Base-by-base conservation (phyloP, 2,329 filamentous ascomycete genomes). In the Cytospora piceae region DNA sequence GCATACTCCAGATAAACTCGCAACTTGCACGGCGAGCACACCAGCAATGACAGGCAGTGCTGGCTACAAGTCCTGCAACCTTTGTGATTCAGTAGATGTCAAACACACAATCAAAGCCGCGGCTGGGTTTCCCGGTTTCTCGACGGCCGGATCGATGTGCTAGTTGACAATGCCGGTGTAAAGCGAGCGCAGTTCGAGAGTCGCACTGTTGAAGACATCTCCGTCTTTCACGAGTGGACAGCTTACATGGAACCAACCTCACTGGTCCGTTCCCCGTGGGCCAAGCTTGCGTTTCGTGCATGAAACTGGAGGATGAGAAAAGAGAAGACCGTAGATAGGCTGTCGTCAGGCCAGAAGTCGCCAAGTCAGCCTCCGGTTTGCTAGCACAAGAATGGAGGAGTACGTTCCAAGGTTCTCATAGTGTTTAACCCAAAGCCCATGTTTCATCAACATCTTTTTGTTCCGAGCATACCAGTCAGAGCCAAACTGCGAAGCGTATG, bases 401-500 rank as follows among this genome's bases (percentile, higher is more conserved):
- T 20, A 17, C 20, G 22, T 58, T n/a, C n/a, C n/a, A n/a, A n/a
- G n/a, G n/a, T n/a, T 67, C 17, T 53, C 62, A 12, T 51, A 20
- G 15, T 55, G 58, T 14, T 49, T 46, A 24, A 57, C 15, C 57
- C 65, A 53, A 27, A 56, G 27, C 46, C 58, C 27, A 54, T 81
- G 79, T 64, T 81, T 82, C 68, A 76, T 82, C 52, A 78, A 80
- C 69, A 77, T 82, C 65, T 77, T 78, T 31, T 80, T 77, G 32
- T 82, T 82, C 73, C 78, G 81, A 14, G 79, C 80, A 20, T 73
- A 79, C 46, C 77, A 79, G 67, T 78, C 74, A 34, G 80, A 83
- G 69, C 76, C 78, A 4, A 81, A 82, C 69, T 80, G 81, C 68
- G 80, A 82, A 68, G 80, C 80, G 3, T 83, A 84, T 70, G 82